Evolutionary conservation across 148 eudicot genomes (phyloP), one percentile per base, ranked within the genome.

Genomic region (Chenopodium quinoa): DNA sequence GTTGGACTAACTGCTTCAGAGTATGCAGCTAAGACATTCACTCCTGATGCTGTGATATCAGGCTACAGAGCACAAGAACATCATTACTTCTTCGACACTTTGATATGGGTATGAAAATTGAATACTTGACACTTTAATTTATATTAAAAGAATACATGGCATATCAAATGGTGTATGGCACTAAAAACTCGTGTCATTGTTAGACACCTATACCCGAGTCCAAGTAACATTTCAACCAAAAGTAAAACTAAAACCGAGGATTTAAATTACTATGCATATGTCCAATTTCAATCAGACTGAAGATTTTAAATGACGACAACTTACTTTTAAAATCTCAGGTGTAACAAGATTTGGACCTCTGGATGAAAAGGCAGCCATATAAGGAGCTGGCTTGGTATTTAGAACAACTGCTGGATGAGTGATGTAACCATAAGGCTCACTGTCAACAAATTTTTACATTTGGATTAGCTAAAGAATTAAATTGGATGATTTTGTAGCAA

Each of bases 41-140:
- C 94, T 40, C 97, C 97, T 34, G 97, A 94, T 29, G 94, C 97
- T 0, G 94, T 90, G 20, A 93, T 86, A 77, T 93, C 97, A 68
- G 97, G 97, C 94, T 93, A 79, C 72, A 85, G 0, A 72, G 2
- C 22, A 2, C n/a, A 67, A 47, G 4, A 56, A 40, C 27, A 40
- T 13, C 9, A 23, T n/a, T 2, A 17, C 17, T 50, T 50, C 14
- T 23, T 23, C 25, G 25, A 23, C 25, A 23, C 25, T 23, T 23
- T 23, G 25, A 23, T 23, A 23, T 23, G 25, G 25, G 25, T 23
- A 23, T 23, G 25, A 23, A 23, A 23, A 23, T 23, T 23, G 25
- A 23, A 23, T 23, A 37, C 40, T 37, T 37, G 40, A 37, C 4
- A 37, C 5, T 37, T 37, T 7, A 37, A 37, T 37, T 37, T 37